These are phyloP conservation scores for Patellifolia procumbens DNA, from an alignment of 179 eudicot species.

Conservation along the genomic window DNA sequence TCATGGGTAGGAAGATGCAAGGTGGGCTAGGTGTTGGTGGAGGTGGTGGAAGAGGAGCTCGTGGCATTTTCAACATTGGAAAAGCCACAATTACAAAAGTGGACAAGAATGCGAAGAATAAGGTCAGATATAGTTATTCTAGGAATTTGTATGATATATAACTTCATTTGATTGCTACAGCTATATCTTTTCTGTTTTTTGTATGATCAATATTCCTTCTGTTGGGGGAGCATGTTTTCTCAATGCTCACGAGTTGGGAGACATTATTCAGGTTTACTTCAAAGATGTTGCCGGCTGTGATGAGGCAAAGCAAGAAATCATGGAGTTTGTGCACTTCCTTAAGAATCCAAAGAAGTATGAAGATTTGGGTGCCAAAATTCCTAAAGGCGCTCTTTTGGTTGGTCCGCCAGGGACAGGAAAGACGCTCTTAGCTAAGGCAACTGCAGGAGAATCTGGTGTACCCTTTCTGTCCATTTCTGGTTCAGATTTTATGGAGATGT, in stretches of 20 bases:
- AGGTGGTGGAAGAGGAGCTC: slow-evolving; percentile 57
- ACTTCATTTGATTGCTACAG: neutral
- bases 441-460: slow-evolving; percentile 87
- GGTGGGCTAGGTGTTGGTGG: slow-evolving; percentile 68
- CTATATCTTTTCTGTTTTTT: neutral
- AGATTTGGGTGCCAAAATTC: slow-evolving; percentile 72
- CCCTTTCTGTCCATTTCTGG: slow-evolving; percentile 80
- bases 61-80: slow-evolving; percentile 79
- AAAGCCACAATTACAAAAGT: slow-evolving; percentile 69
- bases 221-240: neutral
- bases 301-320: slow-evolving; percentile 71
- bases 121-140: slow-evolving; percentile 41
- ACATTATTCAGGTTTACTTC: slow-evolving; percentile 48
- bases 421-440: slow-evolving; percentile 83
- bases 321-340: slow-evolving; percentile 79
- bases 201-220: neutral
- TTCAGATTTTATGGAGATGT: slow-evolving; percentile 87
- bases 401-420: slow-evolving; percentile 95
- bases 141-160: neutral
- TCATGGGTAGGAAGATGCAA: slow-evolving; percentile 63
- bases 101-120: slow-evolving; percentile 77
- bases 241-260: neutral
- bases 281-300: slow-evolving; percentile 77
- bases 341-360: slow-evolving; percentile 72
- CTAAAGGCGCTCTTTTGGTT: slow-evolving; percentile 75